Evolutionary conservation across 345 rosid genomes (phyloP).

Genomic region (Aquilaria sinensis): DNA sequence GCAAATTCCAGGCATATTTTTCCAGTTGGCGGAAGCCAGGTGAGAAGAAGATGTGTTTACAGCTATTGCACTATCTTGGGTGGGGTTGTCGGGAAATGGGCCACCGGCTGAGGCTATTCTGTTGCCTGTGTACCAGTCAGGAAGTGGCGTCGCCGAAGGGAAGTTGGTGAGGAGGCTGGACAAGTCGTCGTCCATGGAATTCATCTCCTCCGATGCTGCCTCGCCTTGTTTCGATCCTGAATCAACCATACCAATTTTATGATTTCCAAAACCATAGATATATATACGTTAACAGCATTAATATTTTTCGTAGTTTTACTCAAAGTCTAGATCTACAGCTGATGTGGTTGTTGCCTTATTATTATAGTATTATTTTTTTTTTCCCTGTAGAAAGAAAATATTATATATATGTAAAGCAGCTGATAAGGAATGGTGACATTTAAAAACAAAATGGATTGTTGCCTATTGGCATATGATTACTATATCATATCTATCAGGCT

Average conservation of each 20-base stretch:
- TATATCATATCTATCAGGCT: too few relatives aligned
- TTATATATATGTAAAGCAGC: too few relatives aligned
- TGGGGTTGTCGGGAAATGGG: constrained; percentile 11
- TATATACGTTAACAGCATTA: too few relatives aligned
- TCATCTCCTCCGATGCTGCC: constrained; percentile 34
- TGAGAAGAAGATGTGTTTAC: constrained; percentile 13
- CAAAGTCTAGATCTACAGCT: too few relatives aligned
- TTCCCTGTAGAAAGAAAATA: not conserved
- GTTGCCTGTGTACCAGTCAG: constrained; percentile 52
- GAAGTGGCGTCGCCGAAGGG: constrained; percentile 51
- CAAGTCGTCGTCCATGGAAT: constrained; percentile 53
- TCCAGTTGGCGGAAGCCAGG: constrained; percentile 40
- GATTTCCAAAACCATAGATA: too few relatives aligned
- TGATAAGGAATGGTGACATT: too few relatives aligned
- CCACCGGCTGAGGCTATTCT: constrained; percentile 9
- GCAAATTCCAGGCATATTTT: constrained; percentile 62
- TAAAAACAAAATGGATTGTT: too few relatives aligned
- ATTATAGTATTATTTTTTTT: not conserved
- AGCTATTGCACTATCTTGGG: constrained; percentile 13
- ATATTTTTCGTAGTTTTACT: too few relatives aligned
- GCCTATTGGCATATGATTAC: too few relatives aligned
- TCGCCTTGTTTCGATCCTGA: constrained; percentile 27
- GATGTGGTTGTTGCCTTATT: too few relatives aligned
- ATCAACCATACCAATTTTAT: not conserved
- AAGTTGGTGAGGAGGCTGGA: constrained; percentile 61